These are phyloP conservation scores for Candida ipomoeae DNA, from an alignment of 805 yeast genomes.

Conservation along the genomic window DNA sequence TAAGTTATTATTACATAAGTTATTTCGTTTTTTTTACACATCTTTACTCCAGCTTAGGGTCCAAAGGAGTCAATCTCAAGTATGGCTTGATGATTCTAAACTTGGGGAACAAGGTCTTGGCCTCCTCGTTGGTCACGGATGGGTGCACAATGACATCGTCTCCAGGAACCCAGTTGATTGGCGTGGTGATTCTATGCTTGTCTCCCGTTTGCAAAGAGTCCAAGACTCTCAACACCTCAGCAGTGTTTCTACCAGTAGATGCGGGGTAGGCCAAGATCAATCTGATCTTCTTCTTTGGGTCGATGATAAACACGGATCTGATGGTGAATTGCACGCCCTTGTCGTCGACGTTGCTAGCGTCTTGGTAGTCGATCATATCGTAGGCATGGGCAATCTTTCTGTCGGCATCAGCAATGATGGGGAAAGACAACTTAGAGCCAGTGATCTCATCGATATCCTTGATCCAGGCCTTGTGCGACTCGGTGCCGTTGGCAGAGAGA, in stretches of 20 bases:
- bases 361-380: conserved; percentile 87
- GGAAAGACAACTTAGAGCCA: conserved; percentile 75
- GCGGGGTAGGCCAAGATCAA: conserved; percentile 87
- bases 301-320: conserved; percentile 89
- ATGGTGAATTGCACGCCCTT: conserved; percentile 77
- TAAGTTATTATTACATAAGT: no score
- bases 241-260: conserved; percentile 89
- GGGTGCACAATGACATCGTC: conserved; percentile 93
- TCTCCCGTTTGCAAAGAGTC: conserved; percentile 88
- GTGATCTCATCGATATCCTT: conserved; percentile 86
- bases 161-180: conserved; percentile 87
- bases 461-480: conserved; percentile 80
- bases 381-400: conserved; percentile 80
- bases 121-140: conserved; percentile 65
- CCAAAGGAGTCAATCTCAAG: conserved; percentile 61
- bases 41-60: conserved; percentile 20
- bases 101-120: conserved; percentile 75
- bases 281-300: conserved; percentile 86
- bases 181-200: conserved; percentile 79
- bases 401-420: conserved; percentile 83
- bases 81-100: conserved; percentile 87
- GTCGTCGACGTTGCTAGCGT: conserved; percentile 65
- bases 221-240: conserved; percentile 85
- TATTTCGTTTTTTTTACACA: no score
- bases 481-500: conserved; percentile 78